These are phyloP conservation scores for Plantago lanceolata DNA, from an alignment of 305 asterid species.

Conservation along the genomic window DNA sequence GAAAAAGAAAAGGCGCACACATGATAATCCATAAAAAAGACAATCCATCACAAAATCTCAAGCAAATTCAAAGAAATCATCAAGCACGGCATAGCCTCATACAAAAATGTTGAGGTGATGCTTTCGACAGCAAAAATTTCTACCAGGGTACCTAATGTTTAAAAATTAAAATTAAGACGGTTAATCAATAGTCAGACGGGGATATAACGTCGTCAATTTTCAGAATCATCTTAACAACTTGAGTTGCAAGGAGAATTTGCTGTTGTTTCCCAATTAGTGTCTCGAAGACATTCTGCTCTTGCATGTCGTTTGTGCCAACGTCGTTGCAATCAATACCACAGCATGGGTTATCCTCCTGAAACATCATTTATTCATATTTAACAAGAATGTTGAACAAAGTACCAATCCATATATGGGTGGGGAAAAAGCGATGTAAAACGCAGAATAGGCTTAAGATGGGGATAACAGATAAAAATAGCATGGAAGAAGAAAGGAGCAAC, in stretches of 20 bases:
- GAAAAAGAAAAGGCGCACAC: no score
- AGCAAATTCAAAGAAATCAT: no score
- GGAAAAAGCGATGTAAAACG: no score
- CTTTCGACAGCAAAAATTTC: slow-evolving; percentile 17
- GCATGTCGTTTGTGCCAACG: slow-evolving; percentile 83
- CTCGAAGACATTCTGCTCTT: slow-evolving; percentile 79
- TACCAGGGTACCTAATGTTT: slow-evolving; percentile 1
- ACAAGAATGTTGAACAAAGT: no score
- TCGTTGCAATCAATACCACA: slow-evolving; percentile 88
- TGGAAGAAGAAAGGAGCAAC: no score
- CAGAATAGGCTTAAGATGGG: no score
- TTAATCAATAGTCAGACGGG: slow-evolving; percentile 70
- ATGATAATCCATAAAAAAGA: no score
- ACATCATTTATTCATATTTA: neutral
- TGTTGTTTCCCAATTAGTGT: slow-evolving; percentile 89
- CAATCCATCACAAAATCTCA: no score
- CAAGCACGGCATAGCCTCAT: no score
- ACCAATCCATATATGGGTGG: no score
- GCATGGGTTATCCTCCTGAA: slow-evolving; percentile 67
- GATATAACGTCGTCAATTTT: slow-evolving; percentile 88
- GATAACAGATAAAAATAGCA: no score
- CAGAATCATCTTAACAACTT: no score
- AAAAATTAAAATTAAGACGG: neutral
- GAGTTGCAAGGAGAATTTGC: slow-evolving; percentile 86
- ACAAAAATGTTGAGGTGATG: neutral